These are phyloP conservation scores for Trichoderma hamatum DNA, from an alignment of 2,329 filamentous ascomycete genomes.

Conservation along the genomic window DNA sequence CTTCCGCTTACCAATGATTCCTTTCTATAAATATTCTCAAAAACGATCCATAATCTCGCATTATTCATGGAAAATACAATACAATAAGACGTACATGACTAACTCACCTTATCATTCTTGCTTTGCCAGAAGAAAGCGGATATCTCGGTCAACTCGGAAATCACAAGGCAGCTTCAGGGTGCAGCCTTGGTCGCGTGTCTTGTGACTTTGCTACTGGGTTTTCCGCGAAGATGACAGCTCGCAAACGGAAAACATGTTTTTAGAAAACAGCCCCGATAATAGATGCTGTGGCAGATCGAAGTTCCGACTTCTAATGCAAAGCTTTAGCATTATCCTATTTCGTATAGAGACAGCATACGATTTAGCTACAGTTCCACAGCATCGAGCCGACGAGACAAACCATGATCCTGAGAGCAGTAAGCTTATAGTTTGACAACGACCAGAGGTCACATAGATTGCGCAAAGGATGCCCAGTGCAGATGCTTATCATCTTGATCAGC, in stretches of 20 bases:
- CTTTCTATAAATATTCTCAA: background rate
- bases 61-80: background rate
- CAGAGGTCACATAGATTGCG: background rate
- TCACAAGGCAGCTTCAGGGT: background rate
- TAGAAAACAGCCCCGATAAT: background rate
- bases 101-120: background rate
- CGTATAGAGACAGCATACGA: background rate
- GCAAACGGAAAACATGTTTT: background rate
- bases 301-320: background rate
- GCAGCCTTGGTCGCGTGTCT: background rate
- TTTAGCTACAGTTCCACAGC: background rate
- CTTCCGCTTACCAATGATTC: background rate
- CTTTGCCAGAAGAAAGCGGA: background rate
- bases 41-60: too few relatives aligned
- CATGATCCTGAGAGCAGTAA: background rate
- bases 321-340: background rate
- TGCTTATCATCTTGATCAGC: background rate
- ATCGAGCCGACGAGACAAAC: background rate
- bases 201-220: background rate
- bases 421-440: background rate
- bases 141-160: background rate
- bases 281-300: background rate
- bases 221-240: background rate
- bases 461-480: background rate
- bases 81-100: background rate